Percentiles rank a stretch among this genome's conserved stretches.
Evolutionary conservation across 1,284 basidiomycete genomes (phyloP).

Genomic region (Wolfiporia cocos): DNA sequence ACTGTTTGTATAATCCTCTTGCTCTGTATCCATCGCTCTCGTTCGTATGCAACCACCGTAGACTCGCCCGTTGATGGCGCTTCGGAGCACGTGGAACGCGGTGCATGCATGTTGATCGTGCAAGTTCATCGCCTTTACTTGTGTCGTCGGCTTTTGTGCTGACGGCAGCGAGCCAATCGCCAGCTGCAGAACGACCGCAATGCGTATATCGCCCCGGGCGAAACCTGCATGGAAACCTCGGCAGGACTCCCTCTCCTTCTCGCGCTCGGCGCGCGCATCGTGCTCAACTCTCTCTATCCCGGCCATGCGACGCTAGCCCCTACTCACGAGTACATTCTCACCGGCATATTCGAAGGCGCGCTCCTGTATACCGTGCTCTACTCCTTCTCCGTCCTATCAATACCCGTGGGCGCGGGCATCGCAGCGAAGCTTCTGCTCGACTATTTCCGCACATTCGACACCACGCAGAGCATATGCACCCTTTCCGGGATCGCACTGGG

Average conservation of each 20-base stretch:
- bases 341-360: conserved; percentile 70
- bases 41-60: no score
- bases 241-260: conserved; percentile 39
- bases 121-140: no score
- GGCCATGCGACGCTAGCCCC: conserved; percentile 29
- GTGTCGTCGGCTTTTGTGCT: conserved; percentile 1
- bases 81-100: background rate
- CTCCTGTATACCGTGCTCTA: conserved; percentile 60
- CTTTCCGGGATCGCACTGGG: conserved; percentile 59
- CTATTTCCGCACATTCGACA: conserved; percentile 46
- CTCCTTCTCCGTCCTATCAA: conserved; percentile 44
- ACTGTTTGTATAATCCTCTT: background rate
- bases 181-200: no score
- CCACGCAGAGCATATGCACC: conserved; percentile 46
- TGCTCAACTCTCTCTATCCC: conserved; percentile 44
- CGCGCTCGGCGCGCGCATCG: conserved; percentile 62
- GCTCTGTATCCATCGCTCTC: background rate
- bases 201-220: no score
- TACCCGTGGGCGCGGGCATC: conserved; percentile 51
- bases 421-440: conserved; percentile 56
- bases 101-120: no score
- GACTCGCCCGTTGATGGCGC: conserved; percentile 1
- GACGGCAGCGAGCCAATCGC: conserved; percentile 16
- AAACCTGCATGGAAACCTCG: conserved; percentile 32
- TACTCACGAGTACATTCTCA: conserved; percentile 54